phyloP scores from a whole-genome alignment of 495 filamentous ascomycete species.

The Lichina pygmaea region DNA sequence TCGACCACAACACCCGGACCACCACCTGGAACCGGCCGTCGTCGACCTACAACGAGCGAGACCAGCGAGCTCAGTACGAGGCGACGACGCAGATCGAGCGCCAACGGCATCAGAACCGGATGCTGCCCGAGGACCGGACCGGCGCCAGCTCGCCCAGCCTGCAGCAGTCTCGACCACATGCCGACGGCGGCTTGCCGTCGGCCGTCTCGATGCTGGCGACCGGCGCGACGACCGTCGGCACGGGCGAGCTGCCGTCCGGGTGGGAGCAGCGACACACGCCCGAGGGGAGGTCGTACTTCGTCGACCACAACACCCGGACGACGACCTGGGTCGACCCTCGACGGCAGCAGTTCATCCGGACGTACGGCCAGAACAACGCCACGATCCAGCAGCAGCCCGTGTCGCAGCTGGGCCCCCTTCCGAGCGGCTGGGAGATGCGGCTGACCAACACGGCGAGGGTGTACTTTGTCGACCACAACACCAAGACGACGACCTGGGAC shows the following conservation, averaged over 20 bases:
- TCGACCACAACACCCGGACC: constrained; percentile 90
- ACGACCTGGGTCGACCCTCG: constrained; percentile 99
- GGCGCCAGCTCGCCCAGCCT: constrained; percentile 75
- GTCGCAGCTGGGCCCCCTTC: constrained; percentile 85
- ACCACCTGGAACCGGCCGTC: constrained; percentile 90
- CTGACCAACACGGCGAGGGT: constrained; percentile 92
- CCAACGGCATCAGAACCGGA: constrained; percentile 78
- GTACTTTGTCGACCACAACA: constrained; percentile 98
- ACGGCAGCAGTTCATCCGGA: constrained; percentile 90
- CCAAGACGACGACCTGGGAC: constrained; percentile 99
- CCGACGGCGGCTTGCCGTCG: constrained; percentile 19
- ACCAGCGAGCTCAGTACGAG: constrained; percentile 52
- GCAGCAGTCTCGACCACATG: constrained; percentile 21
- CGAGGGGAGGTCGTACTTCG: constrained; percentile 86
- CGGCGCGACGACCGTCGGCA: constrained; percentile 79
- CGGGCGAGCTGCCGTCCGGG: constrained; percentile 78
- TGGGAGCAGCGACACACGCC: constrained; percentile 94
- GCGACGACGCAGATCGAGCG: constrained; percentile 78
- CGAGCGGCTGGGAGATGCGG: constrained; percentile 98
- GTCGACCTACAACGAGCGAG: constrained; percentile 48
- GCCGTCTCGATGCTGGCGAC: constrained; percentile 78
- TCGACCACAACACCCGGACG: constrained; percentile 97
- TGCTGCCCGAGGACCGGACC: constrained; percentile 85
- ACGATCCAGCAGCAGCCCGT: constrained; percentile 95
- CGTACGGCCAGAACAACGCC: constrained; percentile 68